Base-by-base conservation (phyloP, 495 filamentous ascomycete species). In the Aspergillus steynii region DNA sequence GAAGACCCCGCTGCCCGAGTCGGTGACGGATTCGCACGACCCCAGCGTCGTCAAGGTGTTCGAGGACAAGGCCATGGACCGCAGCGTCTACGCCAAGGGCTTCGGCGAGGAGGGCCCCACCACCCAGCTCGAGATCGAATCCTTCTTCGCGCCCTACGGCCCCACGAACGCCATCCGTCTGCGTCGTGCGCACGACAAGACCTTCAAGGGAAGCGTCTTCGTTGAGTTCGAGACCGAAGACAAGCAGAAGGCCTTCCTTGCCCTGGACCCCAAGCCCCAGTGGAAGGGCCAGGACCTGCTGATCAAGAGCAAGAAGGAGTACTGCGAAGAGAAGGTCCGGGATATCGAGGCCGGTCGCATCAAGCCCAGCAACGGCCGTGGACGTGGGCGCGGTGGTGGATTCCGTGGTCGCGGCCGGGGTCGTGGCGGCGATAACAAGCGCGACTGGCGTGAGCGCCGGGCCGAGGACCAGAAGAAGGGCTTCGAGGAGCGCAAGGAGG, bases 191-290 rank as follows among this genome's bases (percentile, higher is more conserved):
- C 61, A 77, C 14, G 75, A 83, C 53, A 86, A 85, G 66, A 65
- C 71, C 27, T 98, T 97, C 84, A 99, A 99, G 82, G 91, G 91
- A 47, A 96, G 92, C 55, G 87, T 97, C 29, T 98, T 96, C 67
- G 92, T 97, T 55, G 93, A 97, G 75, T 98, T 97, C 71, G 79
- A 79, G 34, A 82, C 82, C 55, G 87, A 89, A 61, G 90, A 94
- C 53, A 83, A 85, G 28, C 86, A 89, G 65, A 80, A 92, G 68
- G 82, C 82, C 15, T 98, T 98, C 76, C 77, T 96, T 48, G 85
- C 79, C 1, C 75, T 93, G 7, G 87, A 93, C 46, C 85, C 89
- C n/a, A 88, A 90, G 72, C 94, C 94, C 53, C 84, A 86, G 63
- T 97, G 86, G 85, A 86, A 92, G 62, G 91, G 81, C 46, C 72